Percentiles rank a stretch among this genome's conserved stretches.
These are phyloP conservation scores for Aechmea fasciata DNA, from an alignment of 176 grass and related monocot species.

Conservation along the genomic window DNA sequence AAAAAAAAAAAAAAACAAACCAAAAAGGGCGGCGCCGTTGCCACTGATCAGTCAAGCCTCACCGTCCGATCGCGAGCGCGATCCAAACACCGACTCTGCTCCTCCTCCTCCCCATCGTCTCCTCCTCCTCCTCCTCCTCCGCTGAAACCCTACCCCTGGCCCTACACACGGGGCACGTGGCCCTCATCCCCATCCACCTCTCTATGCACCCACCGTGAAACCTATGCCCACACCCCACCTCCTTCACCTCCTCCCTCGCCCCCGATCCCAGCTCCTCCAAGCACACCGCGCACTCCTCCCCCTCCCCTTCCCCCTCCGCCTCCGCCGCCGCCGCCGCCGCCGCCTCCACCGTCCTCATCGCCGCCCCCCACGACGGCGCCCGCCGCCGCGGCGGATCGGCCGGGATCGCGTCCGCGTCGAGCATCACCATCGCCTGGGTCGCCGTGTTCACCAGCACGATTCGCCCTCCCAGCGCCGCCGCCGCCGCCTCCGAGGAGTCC, in stretches of 20 bases:
- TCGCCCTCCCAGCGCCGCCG: conserved; percentile 26
- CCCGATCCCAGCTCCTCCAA: conserved; percentile 64
- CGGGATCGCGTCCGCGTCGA: conserved; percentile 1
- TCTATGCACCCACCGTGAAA: conserved; percentile 73
- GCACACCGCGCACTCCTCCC: conserved; percentile 59
- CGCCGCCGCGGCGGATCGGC: conserved; percentile 56
- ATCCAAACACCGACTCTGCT: neutral
- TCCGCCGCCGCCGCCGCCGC: too few relatives aligned
- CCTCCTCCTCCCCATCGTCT: neutral
- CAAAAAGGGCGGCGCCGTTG: too few relatives aligned
- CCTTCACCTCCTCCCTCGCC: conserved; percentile 31
- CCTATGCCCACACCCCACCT: conserved; percentile 78
- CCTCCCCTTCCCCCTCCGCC: too few relatives aligned
- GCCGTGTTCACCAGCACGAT: conserved; percentile 16
- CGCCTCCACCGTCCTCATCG: conserved; percentile 37
- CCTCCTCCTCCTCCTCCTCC: conserved; percentile 30
- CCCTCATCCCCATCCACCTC: conserved; percentile 73
- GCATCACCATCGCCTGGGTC: neutral
- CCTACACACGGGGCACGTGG: conserved; percentile 74
- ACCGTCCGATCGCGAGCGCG: neutral
- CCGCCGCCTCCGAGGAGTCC: conserved; percentile 20
- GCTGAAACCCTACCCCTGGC: conserved; percentile 37
- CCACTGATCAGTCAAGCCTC: too few relatives aligned
- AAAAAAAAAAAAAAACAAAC: too few relatives aligned
- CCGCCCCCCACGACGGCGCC: conserved; percentile 36